These are phyloP conservation scores for Tieghemostelium lacteum DNA, from an alignment of 78 protist genomes.

Conservation along the genomic window DNA sequence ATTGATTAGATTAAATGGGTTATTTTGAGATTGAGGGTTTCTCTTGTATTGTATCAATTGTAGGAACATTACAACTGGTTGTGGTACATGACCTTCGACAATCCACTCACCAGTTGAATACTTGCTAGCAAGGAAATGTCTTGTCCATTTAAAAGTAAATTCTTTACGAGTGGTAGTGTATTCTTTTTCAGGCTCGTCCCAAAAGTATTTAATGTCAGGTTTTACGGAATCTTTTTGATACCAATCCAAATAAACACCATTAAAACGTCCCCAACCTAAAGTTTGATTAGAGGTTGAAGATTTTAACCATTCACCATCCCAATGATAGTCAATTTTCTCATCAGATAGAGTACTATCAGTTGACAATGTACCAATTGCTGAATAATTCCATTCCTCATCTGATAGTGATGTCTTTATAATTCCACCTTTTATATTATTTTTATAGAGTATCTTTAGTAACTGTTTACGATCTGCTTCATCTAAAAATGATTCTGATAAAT, in stretches of 20 bases:
- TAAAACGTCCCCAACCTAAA: conserved; percentile 60
- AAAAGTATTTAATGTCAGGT: conserved; percentile 23
- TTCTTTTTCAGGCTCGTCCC: neutral
- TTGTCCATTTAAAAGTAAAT: conserved; percentile 43
- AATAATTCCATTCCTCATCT: conserved; percentile 57
- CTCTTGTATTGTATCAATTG: conserved; percentile 14
- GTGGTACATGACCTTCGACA: conserved; percentile 35
- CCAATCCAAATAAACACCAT: conserved; percentile 75
- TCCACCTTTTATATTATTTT: conserved; percentile 74
- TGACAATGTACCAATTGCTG: conserved; percentile 20
- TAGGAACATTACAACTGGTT: conserved; percentile 51
- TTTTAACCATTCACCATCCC: conserved; percentile 78
- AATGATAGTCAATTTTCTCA: conserved; percentile 59
- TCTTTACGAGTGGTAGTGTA: neutral
- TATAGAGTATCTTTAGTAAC: conserved; percentile 38
- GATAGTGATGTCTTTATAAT: conserved; percentile 48
- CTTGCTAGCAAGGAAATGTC: conserved; percentile 27
- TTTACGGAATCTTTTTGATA: neutral
- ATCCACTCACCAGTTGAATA: conserved; percentile 28
- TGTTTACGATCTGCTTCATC: conserved; percentile 36
- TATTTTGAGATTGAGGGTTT: neutral
- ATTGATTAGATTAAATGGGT: conserved; percentile 1
- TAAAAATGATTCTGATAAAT: conserved; percentile 25
- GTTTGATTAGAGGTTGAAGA: neutral
- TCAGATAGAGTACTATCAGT: neutral